Base-by-base conservation (phyloP, 352 stramenopile species). In the Globisporangium cystogenes region DNA sequence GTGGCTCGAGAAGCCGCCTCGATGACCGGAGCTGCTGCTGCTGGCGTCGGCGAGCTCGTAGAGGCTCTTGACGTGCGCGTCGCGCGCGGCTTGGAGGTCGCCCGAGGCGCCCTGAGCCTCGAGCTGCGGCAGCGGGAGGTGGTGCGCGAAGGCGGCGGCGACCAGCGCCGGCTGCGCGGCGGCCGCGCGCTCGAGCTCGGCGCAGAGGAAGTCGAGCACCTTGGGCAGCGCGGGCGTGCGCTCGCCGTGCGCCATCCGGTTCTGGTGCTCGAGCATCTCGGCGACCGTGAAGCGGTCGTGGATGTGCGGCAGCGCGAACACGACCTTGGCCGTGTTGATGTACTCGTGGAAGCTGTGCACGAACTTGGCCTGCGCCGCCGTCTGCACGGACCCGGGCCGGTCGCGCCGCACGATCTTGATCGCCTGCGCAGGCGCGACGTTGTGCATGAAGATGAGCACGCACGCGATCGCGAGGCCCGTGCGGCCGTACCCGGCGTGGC, bases 401-500 rank as follows among this genome's bases (percentile, higher is more conserved):
- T 90, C 82, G 2, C 78, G 76, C 8, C 82, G 76, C 16, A 93
- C 82, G 29, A 91, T 82, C 20, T 71, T 65, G 57, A 91, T 89
- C 0, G 82, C 82, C 10, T 79, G 63, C 11, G 84, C 72, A 0
- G 80, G 77, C 36, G 74, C 64, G 24, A 90, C 83, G 53, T 85
- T 86, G 56, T 93, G 82, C 56, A 91, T 74, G 64, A 90, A 94
- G 27, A 96, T 79, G 1, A 96, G 47, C 21, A 72, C 74, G 65
- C 87, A 95, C 0, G 87, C 87, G 31, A 96, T 96, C 7, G 85
- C 86, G 7, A 96, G 74, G 0, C 87, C 87, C 3, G 87, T 96
- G 21, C 87, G 76, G 18, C 80, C 87, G 51, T 94, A 97, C 2
- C 87, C 88, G 37, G 88, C 87, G 55, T 96, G 88, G 40, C 88